Conservation (phyloP, 2,329 filamentous ascomycete genomes). For the Ophiosphaerella herpotricha region DNA sequence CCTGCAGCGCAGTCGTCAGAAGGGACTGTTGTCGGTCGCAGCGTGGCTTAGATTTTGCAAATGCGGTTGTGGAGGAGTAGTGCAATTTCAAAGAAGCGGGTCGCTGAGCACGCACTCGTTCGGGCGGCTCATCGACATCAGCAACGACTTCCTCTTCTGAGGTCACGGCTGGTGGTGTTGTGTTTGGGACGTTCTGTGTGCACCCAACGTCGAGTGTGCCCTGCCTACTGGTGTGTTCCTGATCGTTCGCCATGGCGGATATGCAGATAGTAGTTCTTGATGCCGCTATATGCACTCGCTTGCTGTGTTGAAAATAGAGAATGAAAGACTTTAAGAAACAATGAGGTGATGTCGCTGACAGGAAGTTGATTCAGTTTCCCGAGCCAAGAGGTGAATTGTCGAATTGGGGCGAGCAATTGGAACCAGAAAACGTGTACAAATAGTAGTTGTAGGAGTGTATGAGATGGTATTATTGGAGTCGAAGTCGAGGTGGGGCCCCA, state of each 20-base stretch:
- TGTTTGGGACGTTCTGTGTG: constrained; percentile 30
- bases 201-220: constrained; percentile 36
- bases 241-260: constrained; percentile 41
- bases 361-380: too few species aligned
- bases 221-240: constrained; percentile 30
- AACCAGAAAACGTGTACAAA: neutral
- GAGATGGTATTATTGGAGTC: constrained; percentile 14
- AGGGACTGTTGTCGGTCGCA: constrained; percentile 74
- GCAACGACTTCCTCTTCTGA: constrained; percentile 68
- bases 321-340: neutral
- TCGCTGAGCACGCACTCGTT: constrained; percentile 61
- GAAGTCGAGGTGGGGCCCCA: constrained; percentile 36
- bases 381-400: too few species aligned
- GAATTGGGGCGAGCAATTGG: neutral
- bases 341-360: too few species aligned
- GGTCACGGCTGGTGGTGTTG: constrained; percentile 26
- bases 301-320: neutral
- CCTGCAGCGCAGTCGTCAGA: constrained; percentile 80
- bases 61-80: constrained; percentile 47
- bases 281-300: neutral
- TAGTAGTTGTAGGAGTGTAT: constrained; percentile 9
- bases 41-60: constrained; percentile 55
- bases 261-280: neutral
- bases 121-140: constrained; percentile 89
- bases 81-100: constrained; percentile 43